phyloP scores from a whole-genome alignment of 2,329 filamentous ascomycete species.

The Pseudogymnoascus verrucosus region DNA sequence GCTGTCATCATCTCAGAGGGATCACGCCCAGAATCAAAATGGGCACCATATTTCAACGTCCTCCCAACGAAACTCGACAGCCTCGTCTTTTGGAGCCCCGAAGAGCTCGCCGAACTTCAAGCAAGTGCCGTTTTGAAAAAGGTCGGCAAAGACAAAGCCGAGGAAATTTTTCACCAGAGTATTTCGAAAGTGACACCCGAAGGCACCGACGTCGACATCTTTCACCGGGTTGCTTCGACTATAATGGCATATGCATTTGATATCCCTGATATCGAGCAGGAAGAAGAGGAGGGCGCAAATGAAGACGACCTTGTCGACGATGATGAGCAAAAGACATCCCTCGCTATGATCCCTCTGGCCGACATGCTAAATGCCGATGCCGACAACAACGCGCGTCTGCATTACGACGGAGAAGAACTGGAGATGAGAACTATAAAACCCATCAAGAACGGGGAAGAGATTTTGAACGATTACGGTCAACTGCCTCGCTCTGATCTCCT shows the following conservation, averaged over 20 bases:
- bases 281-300: slow-evolving; percentile 38
- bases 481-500: slow-evolving; percentile 60
- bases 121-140: slow-evolving; percentile 56
- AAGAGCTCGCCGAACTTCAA: slow-evolving; percentile 53
- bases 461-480: slow-evolving; percentile 64
- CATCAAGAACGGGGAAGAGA: slow-evolving; percentile 50
- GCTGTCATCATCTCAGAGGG: slow-evolving; percentile 21
- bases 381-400: slow-evolving; percentile 51
- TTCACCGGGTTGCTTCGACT: slow-evolving; percentile 57
- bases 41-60: slow-evolving; percentile 51
- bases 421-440: slow-evolving; percentile 55
- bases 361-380: slow-evolving; percentile 65
- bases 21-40: slow-evolving; percentile 21
- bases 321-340: slow-evolving; percentile 36
- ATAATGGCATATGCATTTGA: slow-evolving; percentile 72
- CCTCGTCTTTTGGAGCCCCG: slow-evolving; percentile 59
- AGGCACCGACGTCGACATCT: slow-evolving; percentile 35
- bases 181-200: slow-evolving; percentile 45
- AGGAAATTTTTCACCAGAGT: slow-evolving; percentile 46
- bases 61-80: slow-evolving; percentile 56
- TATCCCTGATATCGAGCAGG: slow-evolving; percentile 32
- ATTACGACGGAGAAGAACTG: slow-evolving; percentile 33
- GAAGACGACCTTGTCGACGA: slow-evolving; percentile 38
- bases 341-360: slow-evolving; percentile 64
- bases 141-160: slow-evolving; percentile 53